These are phyloP conservation scores for Pseudocercospora ulei DNA, from an alignment of 2,329 filamentous ascomycete species.

Conservation along the genomic window DNA sequence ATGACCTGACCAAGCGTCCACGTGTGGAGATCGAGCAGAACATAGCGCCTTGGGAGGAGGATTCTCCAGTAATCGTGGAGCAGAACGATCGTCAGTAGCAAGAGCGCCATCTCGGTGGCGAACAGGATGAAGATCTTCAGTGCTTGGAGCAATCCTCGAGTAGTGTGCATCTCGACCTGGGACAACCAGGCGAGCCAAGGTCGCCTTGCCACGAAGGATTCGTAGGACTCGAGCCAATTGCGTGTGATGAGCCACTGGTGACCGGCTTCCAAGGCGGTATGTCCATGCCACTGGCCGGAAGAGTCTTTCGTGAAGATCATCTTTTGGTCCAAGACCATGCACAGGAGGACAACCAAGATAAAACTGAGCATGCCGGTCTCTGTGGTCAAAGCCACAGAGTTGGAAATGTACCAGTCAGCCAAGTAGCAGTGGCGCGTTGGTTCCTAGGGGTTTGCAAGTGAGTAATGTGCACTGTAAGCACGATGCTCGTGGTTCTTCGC, in stretches of 20 bases:
- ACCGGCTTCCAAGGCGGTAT: no score
- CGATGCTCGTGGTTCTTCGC: no score
- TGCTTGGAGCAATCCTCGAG: background rate
- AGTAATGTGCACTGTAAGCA: no score
- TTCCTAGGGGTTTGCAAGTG: no score
- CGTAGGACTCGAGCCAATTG: no score
- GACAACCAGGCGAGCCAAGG: no score
- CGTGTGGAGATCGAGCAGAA: constrained; percentile 8
- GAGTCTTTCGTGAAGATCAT: no score
- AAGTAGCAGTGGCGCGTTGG: constrained; percentile 17
- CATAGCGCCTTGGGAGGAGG: constrained; percentile 10
- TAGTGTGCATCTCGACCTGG: background rate
- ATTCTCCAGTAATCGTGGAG: constrained; percentile 14
- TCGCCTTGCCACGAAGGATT: no score
- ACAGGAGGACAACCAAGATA: constrained; percentile 12
- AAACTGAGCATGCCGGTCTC: constrained; percentile 16
- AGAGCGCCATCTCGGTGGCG: constrained; percentile 11
- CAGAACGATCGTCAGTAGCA: constrained; percentile 7
- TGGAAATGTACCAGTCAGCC: constrained; percentile 11
- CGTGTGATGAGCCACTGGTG: no score
- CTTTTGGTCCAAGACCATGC: constrained; percentile 16
- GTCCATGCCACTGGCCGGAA: no score
- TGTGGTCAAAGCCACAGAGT: constrained; percentile 8
- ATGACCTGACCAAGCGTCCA: constrained; percentile 21
- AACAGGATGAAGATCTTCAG: constrained; percentile 8